Base-by-base conservation (phyloP, 306 rosid genomes). In the Quercus engelmannii region DNA sequence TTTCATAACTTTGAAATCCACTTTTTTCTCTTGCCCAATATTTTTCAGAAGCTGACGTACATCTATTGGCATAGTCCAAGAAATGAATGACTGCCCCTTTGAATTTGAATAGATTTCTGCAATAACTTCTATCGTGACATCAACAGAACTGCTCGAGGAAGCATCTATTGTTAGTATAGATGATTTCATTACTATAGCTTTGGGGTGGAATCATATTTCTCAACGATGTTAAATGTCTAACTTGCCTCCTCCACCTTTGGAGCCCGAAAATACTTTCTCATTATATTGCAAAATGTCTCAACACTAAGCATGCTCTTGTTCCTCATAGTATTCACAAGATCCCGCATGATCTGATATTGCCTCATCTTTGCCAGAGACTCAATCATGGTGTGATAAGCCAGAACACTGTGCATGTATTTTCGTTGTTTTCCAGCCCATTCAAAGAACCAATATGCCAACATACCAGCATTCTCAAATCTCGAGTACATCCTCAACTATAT, bases 261-360 rank as follows among this genome's bases (percentile, higher is more conserved):
- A 43, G 97, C 92, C 80, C 93, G 69, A 25, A 90, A 90, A 83
- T 94, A 94, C 80, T 91, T 94, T 43, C 92, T 77, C 97, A 94
- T 94, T 41, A 94, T 86, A 35, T 87, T 88, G 74, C 93, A 87
- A 74, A 94, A 90, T 21, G 97, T 92, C 78, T 94, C 98, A 75
- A 92, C 83, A 81, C 87, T 91, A 33, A 91, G 84, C 85, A 84
- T 82, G 72, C 82, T 84, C 73, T 87, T 88, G 33, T 83, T 86
- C 86, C 87, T 92, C 99, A 90, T 92, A 5, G 62, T 69, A 74
- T 79, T 90, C 78, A 92, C 97, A 71, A 94, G 81, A 65, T 94
- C 98, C 98, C 97, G 88, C 89, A 86, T 79, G 59, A 94, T 84
- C 85, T 86, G 89, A 83, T 89, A 94, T 87, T 94, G 97, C 67